Evolutionary conservation across 371 early-diverging fungal genomes (phyloP).

Genomic region (Mucor racemosus): DNA sequence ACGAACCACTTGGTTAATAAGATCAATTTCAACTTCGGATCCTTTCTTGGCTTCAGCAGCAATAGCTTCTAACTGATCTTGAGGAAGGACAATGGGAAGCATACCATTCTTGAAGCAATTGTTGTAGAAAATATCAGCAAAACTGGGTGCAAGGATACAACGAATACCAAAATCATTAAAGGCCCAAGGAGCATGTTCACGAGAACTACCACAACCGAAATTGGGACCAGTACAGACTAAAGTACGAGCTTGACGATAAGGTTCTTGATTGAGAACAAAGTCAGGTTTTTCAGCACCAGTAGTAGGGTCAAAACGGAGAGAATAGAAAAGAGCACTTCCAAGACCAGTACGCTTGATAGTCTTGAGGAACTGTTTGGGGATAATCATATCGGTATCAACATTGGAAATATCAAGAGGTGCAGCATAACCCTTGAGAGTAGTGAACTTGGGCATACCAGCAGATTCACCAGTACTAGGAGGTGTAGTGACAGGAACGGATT

Average conservation of each 20-base stretch:
- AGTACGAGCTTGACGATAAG: constrained; percentile 57
- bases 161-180: constrained; percentile 74
- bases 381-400: constrained; percentile 76
- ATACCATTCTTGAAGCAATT: constrained; percentile 79
- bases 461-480: constrained; percentile 18
- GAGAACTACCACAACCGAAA: constrained; percentile 75
- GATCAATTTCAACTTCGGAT: constrained; percentile 57
- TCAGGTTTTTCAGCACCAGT: constrained; percentile 53
- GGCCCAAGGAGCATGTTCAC: constrained; percentile 82
- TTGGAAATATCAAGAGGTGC: constrained; percentile 68
- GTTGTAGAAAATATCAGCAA: constrained; percentile 76
- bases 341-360: constrained; percentile 76
- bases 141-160: constrained; percentile 69
- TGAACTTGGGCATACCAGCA: constrained; percentile 66
- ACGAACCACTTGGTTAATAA: constrained; percentile 55
- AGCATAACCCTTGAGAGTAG: constrained; percentile 58
- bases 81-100: constrained; percentile 58
- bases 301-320: constrained; percentile 58
- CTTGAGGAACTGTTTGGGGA: constrained; percentile 78
- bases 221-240: constrained; percentile 68
- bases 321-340: constrained; percentile 64
- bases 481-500: constrained; percentile 28
- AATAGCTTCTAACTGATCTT: constrained; percentile 45
- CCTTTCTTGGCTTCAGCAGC: constrained; percentile 54
- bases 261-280: constrained; percentile 67